phyloP scores from a whole-genome alignment of 1,139 yeast species.

The Candida sojae region DNA sequence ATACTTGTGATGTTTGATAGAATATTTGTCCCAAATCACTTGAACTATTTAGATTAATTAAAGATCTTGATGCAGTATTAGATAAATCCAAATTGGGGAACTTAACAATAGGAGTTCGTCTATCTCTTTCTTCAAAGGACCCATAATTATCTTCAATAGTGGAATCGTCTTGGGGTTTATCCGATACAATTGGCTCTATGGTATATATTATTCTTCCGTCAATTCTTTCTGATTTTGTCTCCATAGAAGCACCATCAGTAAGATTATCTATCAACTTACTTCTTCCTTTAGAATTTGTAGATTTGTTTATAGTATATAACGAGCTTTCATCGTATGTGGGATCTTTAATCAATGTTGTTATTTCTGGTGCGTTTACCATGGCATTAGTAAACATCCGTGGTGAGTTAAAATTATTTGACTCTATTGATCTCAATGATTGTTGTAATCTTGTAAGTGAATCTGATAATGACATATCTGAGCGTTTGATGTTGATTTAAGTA shows the following conservation, averaged over 20 bases:
- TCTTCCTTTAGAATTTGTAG: constrained; percentile 3
- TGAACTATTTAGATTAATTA: constrained; percentile 1
- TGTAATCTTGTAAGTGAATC: constrained; percentile 27
- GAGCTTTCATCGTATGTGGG: constrained; percentile 56
- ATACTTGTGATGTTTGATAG: constrained; percentile 20
- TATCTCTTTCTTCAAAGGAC: constrained; percentile 4
- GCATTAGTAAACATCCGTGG: constrained; percentile 72
- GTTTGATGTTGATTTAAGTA: constrained; percentile 9
- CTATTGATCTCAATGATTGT: constrained; percentile 21
- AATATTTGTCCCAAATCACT: constrained; percentile 22
- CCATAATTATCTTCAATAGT: constrained; percentile 18
- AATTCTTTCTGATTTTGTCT: constrained; percentile 31
- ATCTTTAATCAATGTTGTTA: constrained; percentile 61
- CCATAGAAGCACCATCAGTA: constrained; percentile 9
- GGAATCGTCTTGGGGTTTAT: constrained; percentile 8
- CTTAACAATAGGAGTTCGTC: constrained; percentile 24
- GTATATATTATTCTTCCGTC: constrained; percentile 37
- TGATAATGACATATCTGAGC: constrained; percentile 17
- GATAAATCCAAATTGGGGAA: constrained; percentile 12
- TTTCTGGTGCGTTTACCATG: constrained; percentile 52
- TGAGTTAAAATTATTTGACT: constrained; percentile 42
- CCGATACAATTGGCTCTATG: background rate
- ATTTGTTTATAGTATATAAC: constrained; percentile 41
- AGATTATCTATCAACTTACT: background rate
- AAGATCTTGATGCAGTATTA: background rate